Evolutionary conservation across 257 asterid species (phyloP).

Genomic region (Solanum lignicaule): DNA sequence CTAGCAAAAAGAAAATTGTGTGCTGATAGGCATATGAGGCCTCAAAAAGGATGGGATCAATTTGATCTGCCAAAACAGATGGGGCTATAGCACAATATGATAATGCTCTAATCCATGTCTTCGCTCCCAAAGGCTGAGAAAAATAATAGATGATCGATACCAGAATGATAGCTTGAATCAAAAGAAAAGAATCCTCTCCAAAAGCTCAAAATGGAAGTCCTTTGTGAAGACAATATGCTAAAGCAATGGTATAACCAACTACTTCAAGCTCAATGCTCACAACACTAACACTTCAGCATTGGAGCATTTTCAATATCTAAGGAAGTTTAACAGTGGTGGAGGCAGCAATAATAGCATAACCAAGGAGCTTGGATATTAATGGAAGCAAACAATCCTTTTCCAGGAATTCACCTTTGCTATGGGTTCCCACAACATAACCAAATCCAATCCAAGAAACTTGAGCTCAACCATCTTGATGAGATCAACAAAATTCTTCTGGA

Average conservation of each 20-base stretch:
- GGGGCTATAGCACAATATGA: constrained; percentile 76
- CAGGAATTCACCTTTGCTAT: constrained; percentile 62
- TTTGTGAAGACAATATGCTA: constrained; percentile 92
- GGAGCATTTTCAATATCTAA: constrained; percentile 68
- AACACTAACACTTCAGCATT: constrained; percentile 56
- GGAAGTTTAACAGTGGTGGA: constrained; percentile 90
- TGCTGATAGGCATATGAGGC: constrained; percentile 83
- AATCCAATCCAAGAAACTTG: constrained; percentile 73
- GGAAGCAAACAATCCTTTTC: constrained; percentile 80
- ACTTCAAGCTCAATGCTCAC: constrained; percentile 79
- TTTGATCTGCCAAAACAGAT: constrained; percentile 69
- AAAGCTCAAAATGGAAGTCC: constrained; percentile 94
- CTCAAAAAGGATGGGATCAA: constrained; percentile 86
- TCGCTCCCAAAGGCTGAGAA: constrained; percentile 70
- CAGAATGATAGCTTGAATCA: constrained; percentile 69
- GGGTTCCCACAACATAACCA: constrained; percentile 61
- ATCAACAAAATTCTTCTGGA: neutral
- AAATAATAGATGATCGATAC: constrained; percentile 66
- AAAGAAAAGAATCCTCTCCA: constrained; percentile 79
- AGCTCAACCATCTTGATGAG: constrained; percentile 3
- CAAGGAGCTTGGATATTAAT: constrained; percentile 68
- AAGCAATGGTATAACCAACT: constrained; percentile 49
- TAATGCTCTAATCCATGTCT: constrained; percentile 63
- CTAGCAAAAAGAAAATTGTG: constrained; percentile 75
- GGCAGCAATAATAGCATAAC: constrained; percentile 82